Conservation (phyloP, 495 filamentous ascomycete genomes). For the Trichoderma erinaceum region DNA sequence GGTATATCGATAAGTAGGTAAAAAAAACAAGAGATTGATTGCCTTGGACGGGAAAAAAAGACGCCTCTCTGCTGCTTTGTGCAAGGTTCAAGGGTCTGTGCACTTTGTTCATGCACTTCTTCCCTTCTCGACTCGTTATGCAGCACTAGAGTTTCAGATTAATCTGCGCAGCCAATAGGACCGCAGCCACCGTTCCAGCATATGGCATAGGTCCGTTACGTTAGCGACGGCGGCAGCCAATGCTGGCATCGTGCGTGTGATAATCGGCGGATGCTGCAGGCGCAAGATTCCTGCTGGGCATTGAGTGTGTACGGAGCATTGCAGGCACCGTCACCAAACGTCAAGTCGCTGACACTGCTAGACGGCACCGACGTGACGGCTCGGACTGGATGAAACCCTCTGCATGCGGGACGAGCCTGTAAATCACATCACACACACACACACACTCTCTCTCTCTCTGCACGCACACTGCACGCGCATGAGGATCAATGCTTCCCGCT, state of each 20-base stretch:
- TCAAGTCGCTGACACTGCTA: neutral
- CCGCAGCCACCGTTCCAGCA: neutral
- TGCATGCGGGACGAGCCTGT: neutral
- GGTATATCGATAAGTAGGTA: constrained; percentile 6
- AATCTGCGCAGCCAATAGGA: constrained; percentile 4
- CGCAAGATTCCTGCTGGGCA: neutral
- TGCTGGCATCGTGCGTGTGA: constrained; percentile 8
- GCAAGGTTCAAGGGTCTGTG: neutral
- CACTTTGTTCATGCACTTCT: constrained; percentile 1
- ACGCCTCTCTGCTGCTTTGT: neutral
- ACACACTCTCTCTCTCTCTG: neutral
- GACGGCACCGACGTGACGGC: neutral
- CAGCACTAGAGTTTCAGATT: constrained; percentile 13
- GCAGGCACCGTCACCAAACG: neutral
- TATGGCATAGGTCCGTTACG: constrained; percentile 8
- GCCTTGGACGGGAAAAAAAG: neutral
- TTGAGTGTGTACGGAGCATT: neutral
- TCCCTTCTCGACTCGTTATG: constrained; percentile 9
- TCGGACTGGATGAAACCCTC: constrained; percentile 7
- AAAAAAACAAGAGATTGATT: neutral
- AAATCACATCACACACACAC: constrained; percentile 6
- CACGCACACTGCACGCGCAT: neutral
- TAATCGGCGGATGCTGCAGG: constrained; percentile 2
- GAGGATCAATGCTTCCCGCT: too few relatives aligned
- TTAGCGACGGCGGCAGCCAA: constrained; percentile 13